phyloP scores from a whole-genome alignment of 2,329 filamentous ascomycete species.

The Ceratocystis colombiana region DNA sequence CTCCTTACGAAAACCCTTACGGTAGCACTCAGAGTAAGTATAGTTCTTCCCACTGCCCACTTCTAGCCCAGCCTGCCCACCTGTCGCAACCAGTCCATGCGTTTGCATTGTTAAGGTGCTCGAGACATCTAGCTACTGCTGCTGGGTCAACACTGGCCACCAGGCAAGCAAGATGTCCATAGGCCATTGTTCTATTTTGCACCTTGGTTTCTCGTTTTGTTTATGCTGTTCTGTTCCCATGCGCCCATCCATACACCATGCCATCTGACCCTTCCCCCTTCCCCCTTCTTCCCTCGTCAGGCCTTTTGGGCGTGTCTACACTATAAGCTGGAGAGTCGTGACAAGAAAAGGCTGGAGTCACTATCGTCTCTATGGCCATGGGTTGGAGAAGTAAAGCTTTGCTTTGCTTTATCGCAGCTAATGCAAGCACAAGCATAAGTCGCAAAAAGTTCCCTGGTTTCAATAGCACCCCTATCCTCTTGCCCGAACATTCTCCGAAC shows the following conservation, averaged over 20 bases:
- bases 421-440: too few species aligned
- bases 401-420: too few species aligned
- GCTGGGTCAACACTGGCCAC: neutral
- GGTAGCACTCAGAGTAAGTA: conserved; percentile 13
- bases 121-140: neutral
- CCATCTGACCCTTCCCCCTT: too few species aligned
- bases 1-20: conserved; percentile 7
- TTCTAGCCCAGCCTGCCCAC: neutral
- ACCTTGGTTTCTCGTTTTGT: neutral
- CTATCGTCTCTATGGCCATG: too few species aligned
- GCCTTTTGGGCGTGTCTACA: too few species aligned
- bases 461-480: neutral
- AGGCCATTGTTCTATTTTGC: conserved; percentile 8
- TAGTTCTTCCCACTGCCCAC: neutral
- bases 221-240: neutral
- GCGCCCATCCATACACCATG: too few species aligned
- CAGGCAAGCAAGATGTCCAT: neutral
- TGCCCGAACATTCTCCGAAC: neutral
- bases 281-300: too few species aligned
- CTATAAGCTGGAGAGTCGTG: too few species aligned
- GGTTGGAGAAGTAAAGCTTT: too few species aligned
- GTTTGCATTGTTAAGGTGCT: conserved; percentile 1
- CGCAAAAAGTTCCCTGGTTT: too few species aligned
- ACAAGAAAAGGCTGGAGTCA: too few species aligned
- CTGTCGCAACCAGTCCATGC: neutral